Base-by-base conservation (phyloP, 768 basidiomycete genomes). In the Suillus spraguei region DNA sequence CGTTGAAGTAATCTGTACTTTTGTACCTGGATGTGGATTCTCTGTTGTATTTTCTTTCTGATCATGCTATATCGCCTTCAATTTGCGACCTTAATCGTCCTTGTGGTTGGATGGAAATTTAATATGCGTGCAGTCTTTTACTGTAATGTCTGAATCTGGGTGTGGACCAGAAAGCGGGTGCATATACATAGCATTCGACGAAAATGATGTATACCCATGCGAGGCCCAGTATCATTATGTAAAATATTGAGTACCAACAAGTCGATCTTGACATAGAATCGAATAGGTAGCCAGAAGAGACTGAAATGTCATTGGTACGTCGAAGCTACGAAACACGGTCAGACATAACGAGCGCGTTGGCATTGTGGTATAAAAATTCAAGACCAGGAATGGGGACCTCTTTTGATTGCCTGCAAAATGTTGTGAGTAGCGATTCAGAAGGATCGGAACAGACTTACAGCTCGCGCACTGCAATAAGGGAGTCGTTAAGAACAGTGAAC, bases 1-100 rank as follows among this genome's bases (percentile, higher is more conserved):
- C 89, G 2, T 72, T 92, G 78, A 92, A 92, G 77, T 91, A 59
- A 68, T 59, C 63, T 59, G 14, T 47, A 10, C 11, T 46, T 41
- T 58, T 41, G 38, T 20, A 58, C 28, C 17, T 13, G 56, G 24
- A 58, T 58, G 28, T 32, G 56, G 28, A 58, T 58, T 13, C 8
- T 41, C 39, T 58, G 56, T 58, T 58, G 56, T 41, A 58, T 41
- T 58, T 17, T 39, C 11, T 36, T 24, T 28, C 24, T 41, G 24
- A 58, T 28, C 56, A 56, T 24, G 35, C 16, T 17, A 10, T 39
- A 9, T 24, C 36, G 39, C 56, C 39, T 56, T 28, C 28, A 28
- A 28, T 2, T 28, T 28, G 38, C 16, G 24, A 38, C 38, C 55
- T 17, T 20, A 41, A 41, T 58, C 6, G 24, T 1, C 17, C 56